Evolutionary conservation across 2,329 filamentous ascomycete species (phyloP), one percentile per base, ranked within the genome.

Genomic region (Chaetomium olivaceum): DNA sequence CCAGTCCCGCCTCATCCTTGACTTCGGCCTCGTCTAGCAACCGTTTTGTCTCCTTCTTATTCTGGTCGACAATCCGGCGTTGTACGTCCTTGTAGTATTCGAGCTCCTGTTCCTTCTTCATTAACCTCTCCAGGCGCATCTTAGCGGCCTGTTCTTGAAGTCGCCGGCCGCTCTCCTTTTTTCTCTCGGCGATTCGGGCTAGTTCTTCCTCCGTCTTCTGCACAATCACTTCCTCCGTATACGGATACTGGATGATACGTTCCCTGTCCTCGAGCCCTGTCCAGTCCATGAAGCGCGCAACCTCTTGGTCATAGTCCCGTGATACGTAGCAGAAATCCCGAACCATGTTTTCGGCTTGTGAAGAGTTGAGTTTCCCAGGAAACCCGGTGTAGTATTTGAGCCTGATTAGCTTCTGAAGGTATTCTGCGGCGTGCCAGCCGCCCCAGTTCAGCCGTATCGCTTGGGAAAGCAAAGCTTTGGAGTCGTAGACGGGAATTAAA

Each of bases 191-290:
- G 69, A 96, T 92, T 50, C 88, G 85, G 2, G 91, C 92, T 19
- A 99, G 84, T 76, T 99, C 95, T 76, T 98, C 95, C 74, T 96
- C 92, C 1, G 90, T 95, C 80, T 99, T 99, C 75, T 97, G 91
- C 0, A 93, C 79, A 1, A 97, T 82, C 2, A 98, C 83, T 70
- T 97, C 93, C 77, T 99, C 95, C 0, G 92, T 96, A 75, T 87
- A 99, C 0, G 95, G 95, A 71, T 96, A 96, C 75, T 99, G 95
- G 4, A 99, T 87, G 54, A 97, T 88, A 69, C 90, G 85, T 73
- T 98, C 91, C 50, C 95, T 85, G 69, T 97, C 92, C 73, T 98
- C 94, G 0, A 99, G 81, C 0, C 93, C 93, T 0, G 89, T 92
- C 93, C 93, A 97, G 64, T 98, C 93, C 19, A 99, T 82, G 73